Conservation (phyloP, 2,329 filamentous ascomycete species). For the Westerdykella ornata region DNA sequence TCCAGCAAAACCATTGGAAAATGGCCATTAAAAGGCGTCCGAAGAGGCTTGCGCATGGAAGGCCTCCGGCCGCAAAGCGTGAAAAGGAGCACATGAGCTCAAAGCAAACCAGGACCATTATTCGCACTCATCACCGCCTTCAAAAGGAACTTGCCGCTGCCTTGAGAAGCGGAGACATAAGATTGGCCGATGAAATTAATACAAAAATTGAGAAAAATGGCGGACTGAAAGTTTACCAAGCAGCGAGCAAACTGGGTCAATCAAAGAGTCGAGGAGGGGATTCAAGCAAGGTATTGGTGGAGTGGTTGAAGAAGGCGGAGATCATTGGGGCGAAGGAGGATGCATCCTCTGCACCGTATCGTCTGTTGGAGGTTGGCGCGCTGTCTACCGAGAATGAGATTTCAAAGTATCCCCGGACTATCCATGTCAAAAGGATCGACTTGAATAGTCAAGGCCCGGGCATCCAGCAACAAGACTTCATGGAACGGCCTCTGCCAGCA, state of each 20-base stretch:
- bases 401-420: conserved; percentile 57
- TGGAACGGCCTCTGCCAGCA: conserved; percentile 70
- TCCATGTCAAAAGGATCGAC: conserved; percentile 79
- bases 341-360: conserved; percentile 34
- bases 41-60: conserved; percentile 30
- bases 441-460: conserved; percentile 75
- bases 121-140: conserved; percentile 54
- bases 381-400: conserved; percentile 80
- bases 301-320: conserved; percentile 47
- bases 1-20: neutral
- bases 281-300: conserved; percentile 53
- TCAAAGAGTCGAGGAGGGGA: conserved; percentile 57
- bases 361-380: conserved; percentile 82
- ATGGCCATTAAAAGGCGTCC: conserved; percentile 33
- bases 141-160: conserved; percentile 52
- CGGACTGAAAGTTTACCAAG: conserved; percentile 55
- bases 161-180: conserved; percentile 37
- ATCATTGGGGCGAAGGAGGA: conserved; percentile 8
- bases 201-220: conserved; percentile 50
- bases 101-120: conserved; percentile 52
- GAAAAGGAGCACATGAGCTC: conserved; percentile 44
- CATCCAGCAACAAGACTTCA: conserved; percentile 88
- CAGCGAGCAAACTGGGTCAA: conserved; percentile 57
- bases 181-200: conserved; percentile 40
- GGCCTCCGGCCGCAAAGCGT: conserved; percentile 25